Conservation (phyloP, 2,329 filamentous ascomycete species). For the Talaromyces sp. region DNA sequence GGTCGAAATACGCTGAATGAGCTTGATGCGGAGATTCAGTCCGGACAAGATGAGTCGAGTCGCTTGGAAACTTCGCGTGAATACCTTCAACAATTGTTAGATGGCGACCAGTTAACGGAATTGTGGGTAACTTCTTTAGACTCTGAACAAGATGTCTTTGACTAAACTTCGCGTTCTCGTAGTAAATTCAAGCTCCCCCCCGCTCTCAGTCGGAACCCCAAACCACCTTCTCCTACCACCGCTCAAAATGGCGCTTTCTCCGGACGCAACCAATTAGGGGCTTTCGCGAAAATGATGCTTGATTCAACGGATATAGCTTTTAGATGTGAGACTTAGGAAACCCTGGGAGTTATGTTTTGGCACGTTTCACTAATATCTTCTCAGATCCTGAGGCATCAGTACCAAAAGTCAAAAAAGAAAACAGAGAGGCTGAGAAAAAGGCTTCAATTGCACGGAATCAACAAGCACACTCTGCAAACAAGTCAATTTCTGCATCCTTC, state of each 20-base stretch:
- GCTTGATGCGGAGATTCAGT: slow-evolving; percentile 70
- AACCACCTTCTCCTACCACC: slow-evolving; percentile 14
- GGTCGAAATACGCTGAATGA: slow-evolving; percentile 62
- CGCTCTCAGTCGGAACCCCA: slow-evolving; percentile 24
- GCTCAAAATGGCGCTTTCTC: slow-evolving; percentile 23
- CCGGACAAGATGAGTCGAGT: slow-evolving; percentile 59
- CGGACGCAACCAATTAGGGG: slow-evolving; percentile 45
- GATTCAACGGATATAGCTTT: slow-evolving; percentile 49
- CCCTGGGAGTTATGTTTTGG: background rate
- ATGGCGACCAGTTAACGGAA: slow-evolving; percentile 62
- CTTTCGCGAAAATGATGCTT: slow-evolving; percentile 59
- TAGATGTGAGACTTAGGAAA: slow-evolving; percentile 39
- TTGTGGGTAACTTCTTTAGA: slow-evolving; percentile 37
- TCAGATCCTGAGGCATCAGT: slow-evolving; percentile 38
- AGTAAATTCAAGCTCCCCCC: slow-evolving; percentile 49
- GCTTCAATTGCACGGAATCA: slow-evolving; percentile 25
- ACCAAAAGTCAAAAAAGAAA: slow-evolving; percentile 27
- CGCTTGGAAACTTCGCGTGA: slow-evolving; percentile 71
- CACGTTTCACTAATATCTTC: slow-evolving; percentile 16
- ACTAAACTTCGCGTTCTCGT: slow-evolving; percentile 11
- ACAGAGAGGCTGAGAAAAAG: slow-evolving; percentile 24
- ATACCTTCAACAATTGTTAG: slow-evolving; percentile 74
- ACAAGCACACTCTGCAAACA: slow-evolving; percentile 35
- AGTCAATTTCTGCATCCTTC: slow-evolving; percentile 33
- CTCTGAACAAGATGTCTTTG: slow-evolving; percentile 9